Evolutionary conservation across 2,329 filamentous ascomycete species (phyloP).

Genomic region (Endocalyx cinctus): DNA sequence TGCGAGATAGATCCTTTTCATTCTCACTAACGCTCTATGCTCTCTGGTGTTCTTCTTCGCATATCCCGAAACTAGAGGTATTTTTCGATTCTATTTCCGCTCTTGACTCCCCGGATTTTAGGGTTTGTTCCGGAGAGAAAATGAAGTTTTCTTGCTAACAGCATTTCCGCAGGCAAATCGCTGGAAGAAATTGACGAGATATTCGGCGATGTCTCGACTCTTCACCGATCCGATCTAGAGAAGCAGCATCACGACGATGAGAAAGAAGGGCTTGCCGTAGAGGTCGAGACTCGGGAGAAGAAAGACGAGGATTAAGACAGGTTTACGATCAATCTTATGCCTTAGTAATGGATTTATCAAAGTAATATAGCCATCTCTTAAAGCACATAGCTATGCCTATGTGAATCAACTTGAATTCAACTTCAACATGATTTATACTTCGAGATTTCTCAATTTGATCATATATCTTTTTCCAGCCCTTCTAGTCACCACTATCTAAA

Average conservation of each 20-base stretch:
- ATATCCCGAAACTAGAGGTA: slow-evolving; percentile 35
- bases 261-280: neutral
- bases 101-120: too few relatives aligned
- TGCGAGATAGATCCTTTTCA: slow-evolving; percentile 29
- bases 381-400: too few relatives aligned
- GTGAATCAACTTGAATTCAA: too few relatives aligned
- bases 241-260: slow-evolving; percentile 7
- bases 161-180: slow-evolving; percentile 32
- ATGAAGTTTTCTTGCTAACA: too few relatives aligned
- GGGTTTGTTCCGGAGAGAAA: too few relatives aligned
- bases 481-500: too few relatives aligned
- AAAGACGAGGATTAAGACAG: neutral
- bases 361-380: too few relatives aligned
- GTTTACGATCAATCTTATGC: neutral
- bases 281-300: neutral
- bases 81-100: neutral
- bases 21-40: slow-evolving; percentile 34
- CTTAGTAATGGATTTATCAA: too few relatives aligned
- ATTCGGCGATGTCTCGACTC: slow-evolving; percentile 31
- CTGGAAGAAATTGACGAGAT: slow-evolving; percentile 36
- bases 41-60: slow-evolving; percentile 29
- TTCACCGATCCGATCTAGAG: slow-evolving; percentile 1
- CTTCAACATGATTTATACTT: too few relatives aligned
- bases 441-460: too few relatives aligned
- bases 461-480: too few relatives aligned